Conservation (phyloP, 169 alveolate genomes). For the Plasmodium berghei region DNA sequence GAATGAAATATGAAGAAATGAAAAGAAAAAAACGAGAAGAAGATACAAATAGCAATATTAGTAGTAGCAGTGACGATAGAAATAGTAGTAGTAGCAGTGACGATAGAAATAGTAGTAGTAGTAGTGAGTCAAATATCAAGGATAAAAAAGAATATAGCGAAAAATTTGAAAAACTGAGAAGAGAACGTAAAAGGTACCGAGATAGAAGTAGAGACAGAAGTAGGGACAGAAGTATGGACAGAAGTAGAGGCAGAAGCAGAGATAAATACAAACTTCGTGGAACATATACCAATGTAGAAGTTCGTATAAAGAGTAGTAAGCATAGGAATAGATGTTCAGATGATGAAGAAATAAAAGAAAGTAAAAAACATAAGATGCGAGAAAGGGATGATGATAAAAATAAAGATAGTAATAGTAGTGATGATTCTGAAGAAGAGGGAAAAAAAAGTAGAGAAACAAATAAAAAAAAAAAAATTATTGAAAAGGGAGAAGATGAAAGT, state of each 20-base stretch:
- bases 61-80: neutral
- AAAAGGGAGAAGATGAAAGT: neutral
- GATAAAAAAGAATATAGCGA: neutral
- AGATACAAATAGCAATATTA: neutral
- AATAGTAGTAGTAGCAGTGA: constrained; percentile 10
- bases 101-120: neutral
- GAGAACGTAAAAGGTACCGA: neutral
- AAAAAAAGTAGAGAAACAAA: neutral
- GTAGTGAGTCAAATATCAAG: neutral
- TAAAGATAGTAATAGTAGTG: neutral
- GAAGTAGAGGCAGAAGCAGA: constrained; percentile 13
- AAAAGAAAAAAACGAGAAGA: constrained; percentile 6
- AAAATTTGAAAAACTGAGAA: neutral
- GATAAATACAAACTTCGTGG: constrained; percentile 27
- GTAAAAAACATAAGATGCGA: neutral
- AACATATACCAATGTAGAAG: constrained; percentile 26
- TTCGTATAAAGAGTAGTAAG: constrained; percentile 39
- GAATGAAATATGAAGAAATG: neutral
- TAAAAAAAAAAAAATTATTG: neutral
- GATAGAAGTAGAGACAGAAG: neutral
- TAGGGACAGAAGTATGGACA: neutral
- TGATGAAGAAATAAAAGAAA: constrained; percentile 11
- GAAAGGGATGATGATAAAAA: neutral
- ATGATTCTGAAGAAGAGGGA: neutral
- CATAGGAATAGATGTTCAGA: constrained; percentile 11